Conservation (phyloP, 352 stramenopile species). For the Phytophthora palmivora region DNA sequence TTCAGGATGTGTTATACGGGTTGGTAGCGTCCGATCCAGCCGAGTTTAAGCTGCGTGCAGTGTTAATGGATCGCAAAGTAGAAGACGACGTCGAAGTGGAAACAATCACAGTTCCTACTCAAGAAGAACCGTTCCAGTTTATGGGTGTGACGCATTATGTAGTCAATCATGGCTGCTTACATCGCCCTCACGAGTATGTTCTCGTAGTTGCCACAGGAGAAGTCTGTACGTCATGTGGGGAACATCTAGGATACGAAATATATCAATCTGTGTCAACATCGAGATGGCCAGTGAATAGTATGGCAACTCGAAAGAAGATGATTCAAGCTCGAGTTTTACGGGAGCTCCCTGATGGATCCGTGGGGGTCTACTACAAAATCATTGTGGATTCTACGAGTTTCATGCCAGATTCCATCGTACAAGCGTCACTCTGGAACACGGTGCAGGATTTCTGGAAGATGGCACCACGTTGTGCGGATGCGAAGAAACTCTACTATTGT, state of each 20-base stretch:
- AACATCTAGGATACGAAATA: constrained; percentile 30
- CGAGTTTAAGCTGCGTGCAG: constrained; percentile 24
- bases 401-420: constrained; percentile 14
- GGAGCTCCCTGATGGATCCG: constrained; percentile 20
- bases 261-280: constrained; percentile 19
- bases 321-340: constrained; percentile 26
- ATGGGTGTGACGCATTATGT: constrained; percentile 18
- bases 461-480: constrained; percentile 16
- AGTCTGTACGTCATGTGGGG: constrained; percentile 20
- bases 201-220: constrained; percentile 16
- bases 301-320: constrained; percentile 2
- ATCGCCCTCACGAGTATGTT: constrained; percentile 25
- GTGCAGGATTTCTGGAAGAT: constrained; percentile 25
- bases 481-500: constrained; percentile 30
- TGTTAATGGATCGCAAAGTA: constrained; percentile 14
- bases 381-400: constrained; percentile 26
- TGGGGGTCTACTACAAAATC: constrained; percentile 27
- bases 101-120: constrained; percentile 2
- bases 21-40: constrained; percentile 18
- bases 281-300: constrained; percentile 13
- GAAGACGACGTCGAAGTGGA: constrained; percentile 21
- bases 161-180: constrained; percentile 7
- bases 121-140: constrained; percentile 23
- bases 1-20: constrained; percentile 15
- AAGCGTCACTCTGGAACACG: constrained; percentile 12